Evolutionary conservation across 2,329 filamentous ascomycete genomes (phyloP).

Genomic region (Lachnellula suecica): DNA sequence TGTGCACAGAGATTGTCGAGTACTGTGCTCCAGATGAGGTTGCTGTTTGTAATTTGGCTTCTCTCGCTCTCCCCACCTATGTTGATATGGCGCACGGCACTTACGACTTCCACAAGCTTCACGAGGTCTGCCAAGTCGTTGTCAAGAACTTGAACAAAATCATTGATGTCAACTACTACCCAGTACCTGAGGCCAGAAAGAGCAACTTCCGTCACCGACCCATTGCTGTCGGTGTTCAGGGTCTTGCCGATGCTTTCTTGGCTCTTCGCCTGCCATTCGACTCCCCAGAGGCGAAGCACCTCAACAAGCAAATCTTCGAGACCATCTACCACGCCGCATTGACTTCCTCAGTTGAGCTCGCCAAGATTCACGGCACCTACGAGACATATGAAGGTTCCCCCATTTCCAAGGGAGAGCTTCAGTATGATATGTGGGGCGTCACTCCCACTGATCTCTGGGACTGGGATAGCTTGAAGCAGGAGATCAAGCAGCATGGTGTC

Average conservation of each 20-base stretch:
- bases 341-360: constrained; percentile 83
- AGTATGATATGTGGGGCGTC: constrained; percentile 98
- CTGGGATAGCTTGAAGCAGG: constrained; percentile 83
- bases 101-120: constrained; percentile 96
- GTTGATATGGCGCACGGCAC: constrained; percentile 81
- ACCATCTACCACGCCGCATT: constrained; percentile 97
- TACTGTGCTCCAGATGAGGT: constrained; percentile 98
- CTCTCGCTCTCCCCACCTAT: constrained; percentile 85
- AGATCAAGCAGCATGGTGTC: constrained; percentile 89
- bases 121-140: constrained; percentile 90
- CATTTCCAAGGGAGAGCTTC: constrained; percentile 90
- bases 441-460: constrained; percentile 95
- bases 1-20: constrained; percentile 98
- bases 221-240: constrained; percentile 94
- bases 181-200: constrained; percentile 88
- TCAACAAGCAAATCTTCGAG: constrained; percentile 99
- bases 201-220: constrained; percentile 98
- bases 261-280: constrained; percentile 96
- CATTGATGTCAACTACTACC: constrained; percentile 98
- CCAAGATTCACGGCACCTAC: constrained; percentile 81
- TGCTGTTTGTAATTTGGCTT: constrained; percentile 96
- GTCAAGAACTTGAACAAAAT: constrained; percentile 97
- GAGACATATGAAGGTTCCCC: constrained; percentile 90
- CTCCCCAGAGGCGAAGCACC: constrained; percentile 85
- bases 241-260: constrained; percentile 96